Base-by-base conservation (phyloP, 345 rosid genomes). In the Salix koriyanagi region DNA sequence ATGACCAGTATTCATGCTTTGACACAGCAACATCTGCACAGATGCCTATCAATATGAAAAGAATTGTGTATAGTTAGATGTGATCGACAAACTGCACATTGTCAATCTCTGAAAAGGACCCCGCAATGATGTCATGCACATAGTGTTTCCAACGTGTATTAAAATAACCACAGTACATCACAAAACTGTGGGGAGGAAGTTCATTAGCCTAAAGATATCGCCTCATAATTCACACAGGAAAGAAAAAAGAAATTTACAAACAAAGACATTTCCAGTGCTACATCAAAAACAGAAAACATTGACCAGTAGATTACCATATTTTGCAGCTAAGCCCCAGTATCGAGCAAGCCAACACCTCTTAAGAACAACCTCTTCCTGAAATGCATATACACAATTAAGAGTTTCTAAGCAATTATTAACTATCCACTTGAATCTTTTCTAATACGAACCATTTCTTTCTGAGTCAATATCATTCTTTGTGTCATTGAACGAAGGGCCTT, bases 331-430 rank as follows among this genome's bases (percentile, higher is more conserved):
- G 50, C 96, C 97, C 99, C 97, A 88, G 81, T 94, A 92, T 70
- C 98, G 95, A 77, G 99, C 98, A 87, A 96, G 98, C 98, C 99
- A 96, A 75, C 99, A 96, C 83, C 98, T 92, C 91, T 96, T 96
- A 80, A 96, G 80, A 70, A 96, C 99, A 74, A 96, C 98, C 89
- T 96, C 99, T 84, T 96, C 99, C 99, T 96, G 85, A 87, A 85
- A 91, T 67, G 69, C 54, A 79, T 48, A 84, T 73, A 56, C 48
- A 52, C 71, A 73, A 68, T 58, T 76, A 69, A 67, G 41, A 32
- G 67, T 18, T 75, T 72, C 65, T 50, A 60, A 71, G 41, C 61
- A 52, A 79, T 48, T 32, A 42, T 28, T 48, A 15, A 72, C 10
- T 44, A 18, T 39, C 64, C 25, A 32, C 16, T 39, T 21, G 32